A percentile compares a stretch with the other conserved stretches of the same genome.
These are phyloP conservation scores for Fagopyrum esculentum DNA, from an alignment of 148 eudicot genomes.

Conservation along the genomic window DNA sequence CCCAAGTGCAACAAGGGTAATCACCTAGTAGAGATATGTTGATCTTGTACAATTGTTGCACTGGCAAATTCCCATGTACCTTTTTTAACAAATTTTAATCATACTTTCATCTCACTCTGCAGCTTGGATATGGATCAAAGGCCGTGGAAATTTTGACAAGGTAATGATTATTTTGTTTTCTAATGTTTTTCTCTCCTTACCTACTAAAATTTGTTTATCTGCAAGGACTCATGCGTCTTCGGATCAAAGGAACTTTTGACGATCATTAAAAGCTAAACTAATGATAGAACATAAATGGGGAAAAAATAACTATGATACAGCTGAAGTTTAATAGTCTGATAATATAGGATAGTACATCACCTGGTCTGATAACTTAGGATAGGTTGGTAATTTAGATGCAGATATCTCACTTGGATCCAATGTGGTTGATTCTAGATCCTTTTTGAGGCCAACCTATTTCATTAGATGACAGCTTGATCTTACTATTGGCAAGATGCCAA, in stretches of 20 bases:
- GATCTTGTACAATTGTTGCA: not conserved
- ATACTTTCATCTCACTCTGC: conserved; percentile 9
- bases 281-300: not conserved
- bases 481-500: too few relatives aligned
- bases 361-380: not conserved
- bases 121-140: conserved; percentile 94
- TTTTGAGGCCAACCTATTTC: not conserved
- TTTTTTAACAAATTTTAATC: not conserved
- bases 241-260: not conserved
- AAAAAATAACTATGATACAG: not conserved
- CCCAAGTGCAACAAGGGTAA: conserved; percentile 96
- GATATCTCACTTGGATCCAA: too few relatives aligned
- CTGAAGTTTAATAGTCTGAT: not conserved
- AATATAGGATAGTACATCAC: not conserved
- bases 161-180: conserved; percentile 23
- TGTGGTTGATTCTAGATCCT: not conserved
- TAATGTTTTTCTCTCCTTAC: not conserved
- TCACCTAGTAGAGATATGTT: too few relatives aligned
- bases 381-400: not conserved
- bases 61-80: not conserved
- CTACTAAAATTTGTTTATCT: not conserved
- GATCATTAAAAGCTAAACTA: not conserved
- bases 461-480: not conserved
- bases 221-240: not conserved
- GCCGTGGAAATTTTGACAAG: conserved; percentile 80